These are phyloP conservation scores for Xylaria digitata DNA, from an alignment of 2,329 filamentous ascomycete genomes.

Conservation along the genomic window DNA sequence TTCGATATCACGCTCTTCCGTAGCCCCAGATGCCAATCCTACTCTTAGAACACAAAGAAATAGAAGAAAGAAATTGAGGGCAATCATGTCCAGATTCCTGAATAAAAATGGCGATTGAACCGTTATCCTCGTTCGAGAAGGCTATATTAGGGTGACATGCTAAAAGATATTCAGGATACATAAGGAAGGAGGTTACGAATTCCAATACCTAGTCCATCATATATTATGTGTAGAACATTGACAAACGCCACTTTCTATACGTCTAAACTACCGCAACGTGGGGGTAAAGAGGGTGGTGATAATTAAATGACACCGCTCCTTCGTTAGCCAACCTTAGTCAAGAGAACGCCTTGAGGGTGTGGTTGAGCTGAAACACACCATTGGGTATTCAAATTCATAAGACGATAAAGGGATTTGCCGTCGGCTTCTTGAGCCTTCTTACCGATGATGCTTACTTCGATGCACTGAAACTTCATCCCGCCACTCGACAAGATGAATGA, in stretches of 20 bases:
- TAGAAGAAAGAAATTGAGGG: too few species aligned
- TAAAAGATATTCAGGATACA: neutral
- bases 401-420: slow-evolving; percentile 1
- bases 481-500: neutral
- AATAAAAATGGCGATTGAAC: too few species aligned
- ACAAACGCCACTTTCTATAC: neutral
- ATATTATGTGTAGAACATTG: neutral
- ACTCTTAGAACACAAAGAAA: neutral
- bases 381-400: neutral
- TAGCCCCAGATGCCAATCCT: neutral
- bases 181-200: neutral
- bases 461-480: slow-evolving; percentile 13
- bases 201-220: neutral
- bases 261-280: neutral
- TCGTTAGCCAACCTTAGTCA: neutral
- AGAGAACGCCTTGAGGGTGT: neutral
- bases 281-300: neutral
- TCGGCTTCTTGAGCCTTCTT: neutral
- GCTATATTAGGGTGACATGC: too few species aligned
- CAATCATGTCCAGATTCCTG: neutral
- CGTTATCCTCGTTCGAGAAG: too few species aligned
- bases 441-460: slow-evolving; percentile 3
- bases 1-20: neutral
- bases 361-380: neutral
- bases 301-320: neutral